These are phyloP conservation scores for Stenogyne calaminthoides DNA, from an alignment of 305 asterid species.

Conservation along the genomic window DNA sequence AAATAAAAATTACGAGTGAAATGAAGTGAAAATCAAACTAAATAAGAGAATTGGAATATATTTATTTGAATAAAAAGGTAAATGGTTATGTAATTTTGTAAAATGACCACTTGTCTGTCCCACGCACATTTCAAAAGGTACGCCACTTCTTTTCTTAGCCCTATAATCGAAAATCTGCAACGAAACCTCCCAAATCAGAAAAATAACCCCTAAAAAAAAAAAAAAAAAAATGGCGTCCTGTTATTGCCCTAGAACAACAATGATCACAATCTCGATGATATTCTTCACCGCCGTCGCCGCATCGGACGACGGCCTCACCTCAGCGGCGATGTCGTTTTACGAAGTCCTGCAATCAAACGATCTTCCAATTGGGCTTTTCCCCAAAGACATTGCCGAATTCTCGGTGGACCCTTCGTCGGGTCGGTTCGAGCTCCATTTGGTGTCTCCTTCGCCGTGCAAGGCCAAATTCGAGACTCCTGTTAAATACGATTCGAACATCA, in stretches of 20 bases:
- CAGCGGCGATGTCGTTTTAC: constrained; percentile 42
- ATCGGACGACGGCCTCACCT: background rate
- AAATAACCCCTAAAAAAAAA: constrained; percentile 13
- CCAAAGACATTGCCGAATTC: constrained; percentile 59
- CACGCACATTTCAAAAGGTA: background rate
- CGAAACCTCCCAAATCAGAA: background rate
- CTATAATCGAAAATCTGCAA: background rate
- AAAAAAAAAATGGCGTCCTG: constrained; percentile 44
- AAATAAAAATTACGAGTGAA: too few relatives aligned
- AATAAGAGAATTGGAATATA: too few relatives aligned
- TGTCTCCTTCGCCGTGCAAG: constrained; percentile 58
- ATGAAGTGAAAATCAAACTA: too few relatives aligned
- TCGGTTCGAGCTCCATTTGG: constrained; percentile 53
- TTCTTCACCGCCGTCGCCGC: constrained; percentile 9
- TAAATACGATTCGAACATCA: constrained; percentile 57
- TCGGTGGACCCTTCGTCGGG: constrained; percentile 59
- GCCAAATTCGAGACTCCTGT: constrained; percentile 77
- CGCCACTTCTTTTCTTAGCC: background rate
- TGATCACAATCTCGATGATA: constrained; percentile 14
- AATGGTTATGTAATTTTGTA: background rate
- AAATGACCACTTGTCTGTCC: background rate
- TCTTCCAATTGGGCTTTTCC: constrained; percentile 81
- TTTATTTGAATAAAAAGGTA: too few relatives aligned
- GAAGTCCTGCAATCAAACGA: constrained; percentile 57
- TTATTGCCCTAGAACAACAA: background rate